Evolutionary conservation across 805 yeast genomes (phyloP), one percentile per base, ranked within the genome.

Genomic region (Lachancea sp.): DNA sequence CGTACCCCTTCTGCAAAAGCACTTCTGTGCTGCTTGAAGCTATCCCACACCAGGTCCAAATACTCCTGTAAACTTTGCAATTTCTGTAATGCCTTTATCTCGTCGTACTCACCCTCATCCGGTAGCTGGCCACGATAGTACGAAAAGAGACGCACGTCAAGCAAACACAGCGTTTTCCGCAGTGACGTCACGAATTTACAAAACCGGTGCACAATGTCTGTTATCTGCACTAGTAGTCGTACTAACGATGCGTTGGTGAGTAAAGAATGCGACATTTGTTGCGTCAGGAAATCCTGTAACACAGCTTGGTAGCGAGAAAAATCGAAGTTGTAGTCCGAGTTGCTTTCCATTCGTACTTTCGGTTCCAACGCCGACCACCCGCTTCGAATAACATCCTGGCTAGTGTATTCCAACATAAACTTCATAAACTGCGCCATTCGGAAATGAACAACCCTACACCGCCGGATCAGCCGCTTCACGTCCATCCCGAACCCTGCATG

Each of bases 391-490:
- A 56, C 55, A 36, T 56, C 54, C 31, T 49, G 55, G 13, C 44
- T 44, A 29, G 54, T 51, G 38, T 52, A 55, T 32, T 56, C 61
- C 20, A 48, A 41, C 12, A 58, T 26, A 7, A 45, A 25, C 37
- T 59, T 58, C 36, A 55, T 41, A 25, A 51, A 55, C 32, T 55
- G 54, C 34, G 49, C 65, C 71, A 68, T 68, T 34, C 59, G 59
- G 43, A 61, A 63, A 54, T 79, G 83, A n/a, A 80, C 54, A 5
- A 74, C 56, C 40, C 86, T 65, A 33, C 77, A 68, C 36, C 74
- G 63, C 29, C 68, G 60, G 8, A 82, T 74, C 77, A 83, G 75
- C 39, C 68, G 69, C 21, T 67, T 62, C 3, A 82, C 60, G 8
- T 65, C 65, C 2, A 51, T 57, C 26, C 71, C 64, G 40, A 62